Evolutionary conservation across 1,284 basidiomycete genomes (phyloP).

Genomic region (Erythrobasidium hasegawianum): DNA sequence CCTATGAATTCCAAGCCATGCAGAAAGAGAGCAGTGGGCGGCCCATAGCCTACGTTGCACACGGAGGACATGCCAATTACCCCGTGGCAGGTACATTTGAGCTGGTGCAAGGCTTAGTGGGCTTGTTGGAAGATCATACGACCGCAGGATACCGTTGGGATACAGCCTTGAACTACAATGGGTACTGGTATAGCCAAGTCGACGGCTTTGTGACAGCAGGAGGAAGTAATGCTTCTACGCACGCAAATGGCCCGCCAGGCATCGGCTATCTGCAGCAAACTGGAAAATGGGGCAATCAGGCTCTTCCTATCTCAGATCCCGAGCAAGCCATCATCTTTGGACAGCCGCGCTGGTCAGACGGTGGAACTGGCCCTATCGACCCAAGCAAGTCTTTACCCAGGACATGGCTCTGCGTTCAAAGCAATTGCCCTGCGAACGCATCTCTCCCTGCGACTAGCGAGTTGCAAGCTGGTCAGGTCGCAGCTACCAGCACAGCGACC

Average conservation of each 20-base stretch:
- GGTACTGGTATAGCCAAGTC: constrained; percentile 30
- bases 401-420: constrained; percentile 29
- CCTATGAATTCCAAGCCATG: constrained; percentile 38
- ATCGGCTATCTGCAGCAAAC: constrained; percentile 27
- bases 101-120: constrained; percentile 22
- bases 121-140: constrained; percentile 19
- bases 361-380: constrained; percentile 27
- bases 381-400: constrained; percentile 18
- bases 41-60: constrained; percentile 22
- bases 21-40: constrained; percentile 31
- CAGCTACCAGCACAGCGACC: background rate
- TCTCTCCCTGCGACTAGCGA: constrained; percentile 25
- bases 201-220: constrained; percentile 29
- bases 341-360: constrained; percentile 27
- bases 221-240: constrained; percentile 10
- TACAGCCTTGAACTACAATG: constrained; percentile 21
- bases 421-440: constrained; percentile 20
- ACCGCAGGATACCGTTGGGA: constrained; percentile 26
- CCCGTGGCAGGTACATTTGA: constrained; percentile 29
- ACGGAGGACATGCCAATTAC: constrained; percentile 30
- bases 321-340: constrained; percentile 30
- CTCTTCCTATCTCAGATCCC: constrained; percentile 5
- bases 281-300: constrained; percentile 34
- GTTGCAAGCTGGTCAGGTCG: constrained; percentile 10
- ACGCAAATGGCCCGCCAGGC: constrained; percentile 8